Evolutionary conservation across 2,329 filamentous ascomycete species (phyloP).

Genomic region (Talaromyces piceae): DNA sequence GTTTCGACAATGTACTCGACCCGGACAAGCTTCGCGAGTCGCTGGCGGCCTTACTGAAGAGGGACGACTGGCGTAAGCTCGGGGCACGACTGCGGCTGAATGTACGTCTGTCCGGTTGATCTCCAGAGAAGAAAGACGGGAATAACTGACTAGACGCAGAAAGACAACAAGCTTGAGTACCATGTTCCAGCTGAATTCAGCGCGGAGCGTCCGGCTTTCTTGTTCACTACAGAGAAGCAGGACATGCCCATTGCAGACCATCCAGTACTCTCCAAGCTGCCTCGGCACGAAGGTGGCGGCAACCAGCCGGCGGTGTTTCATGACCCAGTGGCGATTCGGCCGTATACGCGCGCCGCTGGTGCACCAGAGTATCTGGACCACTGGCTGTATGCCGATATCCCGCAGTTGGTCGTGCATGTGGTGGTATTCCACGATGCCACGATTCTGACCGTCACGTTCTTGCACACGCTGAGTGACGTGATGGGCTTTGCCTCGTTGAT

Average conservation of each 20-base stretch:
- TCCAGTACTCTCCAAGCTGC: conserved; percentile 32
- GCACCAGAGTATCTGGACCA: conserved; percentile 31
- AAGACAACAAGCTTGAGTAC: conserved; percentile 28
- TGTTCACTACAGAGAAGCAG: conserved; percentile 33
- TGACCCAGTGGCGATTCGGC: conserved; percentile 19
- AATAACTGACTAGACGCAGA: conserved; percentile 10
- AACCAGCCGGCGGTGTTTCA: conserved; percentile 23
- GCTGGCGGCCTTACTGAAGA: conserved; percentile 33
- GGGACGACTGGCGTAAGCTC: conserved; percentile 42
- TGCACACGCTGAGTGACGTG: conserved; percentile 44
- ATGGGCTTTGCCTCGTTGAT: conserved; percentile 39
- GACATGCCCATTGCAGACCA: conserved; percentile 36
- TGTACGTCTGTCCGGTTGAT: conserved; percentile 20
- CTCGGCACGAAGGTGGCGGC: conserved; percentile 21
- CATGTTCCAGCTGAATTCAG: conserved; percentile 35
- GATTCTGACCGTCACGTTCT: conserved; percentile 40
- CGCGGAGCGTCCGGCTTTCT: conserved; percentile 32
- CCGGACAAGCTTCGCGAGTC: conserved; percentile 29
- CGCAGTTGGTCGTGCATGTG: conserved; percentile 43
- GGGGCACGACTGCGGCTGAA: conserved; percentile 39
- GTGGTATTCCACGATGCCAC: conserved; percentile 46
- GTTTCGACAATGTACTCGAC: conserved; percentile 44
- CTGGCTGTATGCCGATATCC: conserved; percentile 36
- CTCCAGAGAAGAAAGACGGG: not conserved
- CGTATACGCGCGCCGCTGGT: conserved; percentile 18